Conservation (phyloP, 352 stramenopile species). For the Globisporangium sylvaticum region DNA sequence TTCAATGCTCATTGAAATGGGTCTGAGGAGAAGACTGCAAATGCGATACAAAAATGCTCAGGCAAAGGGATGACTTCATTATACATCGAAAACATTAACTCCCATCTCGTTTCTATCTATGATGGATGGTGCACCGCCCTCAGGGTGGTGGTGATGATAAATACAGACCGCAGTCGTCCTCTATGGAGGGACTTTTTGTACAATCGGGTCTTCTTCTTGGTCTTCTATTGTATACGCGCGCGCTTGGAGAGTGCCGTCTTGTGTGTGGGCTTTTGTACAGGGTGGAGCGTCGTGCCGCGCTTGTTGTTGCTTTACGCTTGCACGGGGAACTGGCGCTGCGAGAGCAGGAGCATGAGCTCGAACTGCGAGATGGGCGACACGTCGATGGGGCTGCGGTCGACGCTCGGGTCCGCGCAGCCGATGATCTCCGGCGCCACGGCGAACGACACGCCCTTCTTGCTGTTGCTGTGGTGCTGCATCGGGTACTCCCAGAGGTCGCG, state of each 20-base stretch:
- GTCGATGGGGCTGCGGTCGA: constrained; percentile 74
- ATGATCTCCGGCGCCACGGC: constrained; percentile 59
- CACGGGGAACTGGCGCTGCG: constrained; percentile 64
- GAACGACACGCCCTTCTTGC: constrained; percentile 75
- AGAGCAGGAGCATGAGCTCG: constrained; percentile 69
- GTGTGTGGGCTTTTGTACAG: constrained; percentile 4
- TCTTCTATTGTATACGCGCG: constrained; percentile 12
- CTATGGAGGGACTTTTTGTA: neutral
- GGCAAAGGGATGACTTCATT: constrained; percentile 6
- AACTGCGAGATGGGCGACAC: constrained; percentile 73
- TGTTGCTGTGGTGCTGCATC: constrained; percentile 30
- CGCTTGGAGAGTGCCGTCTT: constrained; percentile 12
- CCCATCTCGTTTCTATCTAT: constrained; percentile 2
- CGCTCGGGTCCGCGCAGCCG: constrained; percentile 54
- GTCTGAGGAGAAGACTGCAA: neutral
- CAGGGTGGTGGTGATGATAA: constrained; percentile 7
- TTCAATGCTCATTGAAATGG: neutral
- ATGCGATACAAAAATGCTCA: neutral
- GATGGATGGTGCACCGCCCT: neutral
- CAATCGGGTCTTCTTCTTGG: neutral
- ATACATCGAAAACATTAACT: constrained; percentile 6
- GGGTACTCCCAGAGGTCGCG: constrained; percentile 37
- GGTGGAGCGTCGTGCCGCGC: neutral
- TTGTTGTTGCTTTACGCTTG: constrained; percentile 25
- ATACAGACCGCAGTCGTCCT: constrained; percentile 8